Conservation (phyloP, 2,329 filamentous ascomycete species). For the Onygenales sp. region DNA sequence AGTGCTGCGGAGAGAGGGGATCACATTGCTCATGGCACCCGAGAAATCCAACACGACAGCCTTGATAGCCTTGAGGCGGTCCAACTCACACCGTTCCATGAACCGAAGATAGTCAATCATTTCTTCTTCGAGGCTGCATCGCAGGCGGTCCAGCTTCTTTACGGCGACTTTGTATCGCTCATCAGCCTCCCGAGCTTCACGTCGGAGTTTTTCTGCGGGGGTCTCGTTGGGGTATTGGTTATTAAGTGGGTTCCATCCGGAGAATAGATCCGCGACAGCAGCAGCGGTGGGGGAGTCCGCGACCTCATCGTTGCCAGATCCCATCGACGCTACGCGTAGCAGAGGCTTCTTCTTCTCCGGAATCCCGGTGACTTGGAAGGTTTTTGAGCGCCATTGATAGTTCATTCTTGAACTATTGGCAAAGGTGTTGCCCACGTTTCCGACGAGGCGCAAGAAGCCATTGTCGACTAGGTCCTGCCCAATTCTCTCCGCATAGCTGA, state of each 20-base stretch:
- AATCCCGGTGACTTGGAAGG: constrained; percentile 77
- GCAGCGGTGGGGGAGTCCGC: constrained; percentile 74
- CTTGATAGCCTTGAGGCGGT: constrained; percentile 95
- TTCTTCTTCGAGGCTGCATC: constrained; percentile 90
- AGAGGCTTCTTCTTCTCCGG: constrained; percentile 75
- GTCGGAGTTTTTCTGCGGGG: constrained; percentile 70
- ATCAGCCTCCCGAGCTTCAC: constrained; percentile 83
- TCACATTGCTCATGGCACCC: constrained; percentile 93
- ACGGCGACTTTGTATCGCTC: constrained; percentile 87
- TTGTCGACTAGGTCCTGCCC: constrained; percentile 83
- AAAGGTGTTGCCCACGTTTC: constrained; percentile 90
- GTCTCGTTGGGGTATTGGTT: constrained; percentile 90
- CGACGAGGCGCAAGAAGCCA: constrained; percentile 81
- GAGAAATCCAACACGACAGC: constrained; percentile 96
- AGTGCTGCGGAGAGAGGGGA: constrained; percentile 87
- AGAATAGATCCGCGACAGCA: constrained; percentile 77
- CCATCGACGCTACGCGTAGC: constrained; percentile 64
- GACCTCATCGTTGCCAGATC: constrained; percentile 46
- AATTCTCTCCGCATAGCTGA: constrained; percentile 87
- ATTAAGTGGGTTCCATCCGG: constrained; percentile 88
- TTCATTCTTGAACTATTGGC: constrained; percentile 96
- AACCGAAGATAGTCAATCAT: constrained; percentile 90
- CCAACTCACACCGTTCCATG: constrained; percentile 93
- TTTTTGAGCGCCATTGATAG: constrained; percentile 93
- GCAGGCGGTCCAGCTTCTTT: constrained; percentile 75